phyloP scores from a whole-genome alignment of 352 stramenopile species.

The Aphanomyces stellatus region DNA sequence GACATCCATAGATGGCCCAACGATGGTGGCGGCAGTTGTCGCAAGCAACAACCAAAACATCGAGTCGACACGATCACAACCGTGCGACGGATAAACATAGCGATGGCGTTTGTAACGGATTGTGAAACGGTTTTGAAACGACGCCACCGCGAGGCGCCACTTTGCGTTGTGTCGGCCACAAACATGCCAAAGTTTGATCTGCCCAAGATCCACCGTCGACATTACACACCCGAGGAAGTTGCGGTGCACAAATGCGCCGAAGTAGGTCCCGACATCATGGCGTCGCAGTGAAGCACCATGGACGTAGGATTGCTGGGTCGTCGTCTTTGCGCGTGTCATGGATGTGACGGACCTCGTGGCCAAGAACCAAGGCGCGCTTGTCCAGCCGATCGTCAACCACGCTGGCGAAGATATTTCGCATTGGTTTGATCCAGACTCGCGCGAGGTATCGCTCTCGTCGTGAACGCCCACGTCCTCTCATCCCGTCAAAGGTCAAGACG shows the following conservation, averaged over 20 bases:
- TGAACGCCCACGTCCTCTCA: neutral
- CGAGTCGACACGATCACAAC: neutral
- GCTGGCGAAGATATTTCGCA: slow-evolving; percentile 87
- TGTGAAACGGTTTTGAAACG: neutral
- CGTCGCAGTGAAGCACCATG: too few relatives aligned
- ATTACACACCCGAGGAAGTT: slow-evolving; percentile 76
- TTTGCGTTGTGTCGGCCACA: too few relatives aligned
- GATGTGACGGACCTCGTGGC: slow-evolving; percentile 74
- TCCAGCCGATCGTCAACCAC: slow-evolving; percentile 70
- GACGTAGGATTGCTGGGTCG: slow-evolving; percentile 75
- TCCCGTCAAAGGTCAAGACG: slow-evolving; percentile 49
- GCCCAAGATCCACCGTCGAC: slow-evolving; percentile 26
- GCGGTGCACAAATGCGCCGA: slow-evolving; percentile 72
- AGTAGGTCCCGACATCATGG: slow-evolving; percentile 27
- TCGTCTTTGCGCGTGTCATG: slow-evolving; percentile 65
- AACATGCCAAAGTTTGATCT: slow-evolving; percentile 4
- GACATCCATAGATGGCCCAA: too few relatives aligned
- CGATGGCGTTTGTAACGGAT: neutral
- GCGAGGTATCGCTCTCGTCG: slow-evolving; percentile 32
- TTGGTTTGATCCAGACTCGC: slow-evolving; percentile 80
- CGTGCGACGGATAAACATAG: neutral
- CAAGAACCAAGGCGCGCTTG: slow-evolving; percentile 53
- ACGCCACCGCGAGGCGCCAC: neutral
- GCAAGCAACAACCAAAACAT: neutral
- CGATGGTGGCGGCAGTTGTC: too few relatives aligned